Evolutionary conservation across 2,329 filamentous ascomycete species (phyloP).

Genomic region (Cytospora paraplurivora): DNA sequence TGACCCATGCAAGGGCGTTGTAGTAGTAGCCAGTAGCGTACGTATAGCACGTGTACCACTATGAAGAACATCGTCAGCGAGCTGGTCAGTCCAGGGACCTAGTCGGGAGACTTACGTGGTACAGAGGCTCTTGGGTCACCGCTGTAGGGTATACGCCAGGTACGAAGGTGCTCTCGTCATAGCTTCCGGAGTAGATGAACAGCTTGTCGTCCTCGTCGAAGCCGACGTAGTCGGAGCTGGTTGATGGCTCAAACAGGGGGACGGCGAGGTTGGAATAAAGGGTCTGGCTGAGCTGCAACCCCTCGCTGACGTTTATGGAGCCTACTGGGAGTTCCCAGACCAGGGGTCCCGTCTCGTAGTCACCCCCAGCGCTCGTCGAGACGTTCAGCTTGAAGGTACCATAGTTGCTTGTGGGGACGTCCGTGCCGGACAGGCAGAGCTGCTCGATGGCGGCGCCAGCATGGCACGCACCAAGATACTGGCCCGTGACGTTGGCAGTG

Average conservation of each 20-base stretch:
- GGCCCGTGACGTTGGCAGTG: constrained; percentile 36
- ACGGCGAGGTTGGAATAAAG: constrained; percentile 38
- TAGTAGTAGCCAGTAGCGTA: constrained; percentile 40
- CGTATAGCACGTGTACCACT: constrained; percentile 41
- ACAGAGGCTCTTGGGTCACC: constrained; percentile 31
- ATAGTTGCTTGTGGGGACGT: constrained; percentile 28
- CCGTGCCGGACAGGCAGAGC: constrained; percentile 35
- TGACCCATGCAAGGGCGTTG: constrained; percentile 39
- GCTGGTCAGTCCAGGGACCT: neutral
- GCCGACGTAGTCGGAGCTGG: constrained; percentile 30
- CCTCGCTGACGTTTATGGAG: constrained; percentile 26
- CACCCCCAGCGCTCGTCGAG: constrained; percentile 29
- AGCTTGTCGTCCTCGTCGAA: constrained; percentile 38
- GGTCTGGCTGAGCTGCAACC: constrained; percentile 33
- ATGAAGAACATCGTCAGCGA: constrained; percentile 7
- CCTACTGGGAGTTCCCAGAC: constrained; percentile 36
- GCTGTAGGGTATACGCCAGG: constrained; percentile 30
- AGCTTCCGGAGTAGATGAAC: constrained; percentile 33
- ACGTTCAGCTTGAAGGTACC: constrained; percentile 41
- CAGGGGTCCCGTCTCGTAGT: constrained; percentile 34
- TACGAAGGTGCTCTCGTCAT: constrained; percentile 36
- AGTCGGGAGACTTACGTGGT: constrained; percentile 31
- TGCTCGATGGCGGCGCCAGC: constrained; percentile 40
- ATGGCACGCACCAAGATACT: constrained; percentile 39
- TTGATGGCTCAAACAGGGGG: constrained; percentile 34